phyloP scores from a whole-genome alignment of 352 stramenopile species.

The Phytophthora niederhauseri region DNA sequence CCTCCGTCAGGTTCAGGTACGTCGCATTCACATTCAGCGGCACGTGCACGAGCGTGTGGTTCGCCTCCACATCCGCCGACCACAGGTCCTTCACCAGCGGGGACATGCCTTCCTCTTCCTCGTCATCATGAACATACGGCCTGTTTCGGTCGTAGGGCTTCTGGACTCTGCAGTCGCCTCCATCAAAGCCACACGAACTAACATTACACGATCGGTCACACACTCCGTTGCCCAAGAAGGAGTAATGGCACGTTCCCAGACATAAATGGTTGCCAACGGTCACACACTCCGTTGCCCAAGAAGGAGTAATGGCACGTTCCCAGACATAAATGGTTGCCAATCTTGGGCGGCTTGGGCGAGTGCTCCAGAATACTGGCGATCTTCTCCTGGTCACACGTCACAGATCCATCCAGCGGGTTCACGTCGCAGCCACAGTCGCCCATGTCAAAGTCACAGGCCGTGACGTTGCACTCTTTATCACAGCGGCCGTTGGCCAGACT shows the following conservation, averaged over 20 bases:
- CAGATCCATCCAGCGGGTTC: slow-evolving; percentile 41
- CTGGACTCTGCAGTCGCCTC: slow-evolving; percentile 69
- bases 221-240: slow-evolving; percentile 81
- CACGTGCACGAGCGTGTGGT: slow-evolving; percentile 72
- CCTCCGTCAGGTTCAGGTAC: slow-evolving; percentile 65
- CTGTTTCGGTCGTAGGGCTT: slow-evolving; percentile 23
- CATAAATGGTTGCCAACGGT: slow-evolving; percentile 73
- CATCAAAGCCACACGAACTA: slow-evolving; percentile 85
- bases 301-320: slow-evolving; percentile 77
- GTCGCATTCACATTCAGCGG: slow-evolving; percentile 67
- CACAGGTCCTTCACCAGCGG: slow-evolving; percentile 45
- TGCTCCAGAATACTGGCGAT: slow-evolving; percentile 66
- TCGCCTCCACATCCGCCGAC: slow-evolving; percentile 49
- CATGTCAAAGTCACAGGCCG: slow-evolving; percentile 92
- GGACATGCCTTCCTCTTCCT: slow-evolving; percentile 31
- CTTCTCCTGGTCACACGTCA: slow-evolving; percentile 66
- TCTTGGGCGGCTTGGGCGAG: slow-evolving; percentile 47
- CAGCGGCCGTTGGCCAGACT: slow-evolving; percentile 88
- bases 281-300: slow-evolving; percentile 85
- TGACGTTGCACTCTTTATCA: slow-evolving; percentile 90
- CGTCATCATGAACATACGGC: slow-evolving; percentile 15
- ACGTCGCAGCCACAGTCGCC: slow-evolving; percentile 93
- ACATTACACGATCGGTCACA: slow-evolving; percentile 87
- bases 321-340: slow-evolving; percentile 71
- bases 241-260: slow-evolving; percentile 73